Conservation (phyloP, 176 grass and related monocot genomes). For the Chloris gayana region DNA sequence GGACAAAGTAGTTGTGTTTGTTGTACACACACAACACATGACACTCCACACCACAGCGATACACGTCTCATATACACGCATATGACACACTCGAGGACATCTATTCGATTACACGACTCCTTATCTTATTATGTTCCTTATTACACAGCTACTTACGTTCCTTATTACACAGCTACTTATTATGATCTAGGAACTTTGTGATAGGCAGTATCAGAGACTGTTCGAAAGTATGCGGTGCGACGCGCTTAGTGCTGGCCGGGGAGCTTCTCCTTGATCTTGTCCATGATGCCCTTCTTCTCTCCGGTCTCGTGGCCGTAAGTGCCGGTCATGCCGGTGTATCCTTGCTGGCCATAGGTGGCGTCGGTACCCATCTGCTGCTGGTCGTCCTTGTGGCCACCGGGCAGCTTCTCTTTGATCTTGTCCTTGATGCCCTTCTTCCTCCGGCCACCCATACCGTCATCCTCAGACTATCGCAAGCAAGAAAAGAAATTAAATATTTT, state of each 20-base stretch:
- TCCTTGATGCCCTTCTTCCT: slow-evolving; percentile 76
- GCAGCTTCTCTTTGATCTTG: slow-evolving; percentile 74
- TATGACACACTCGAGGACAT: neutral
- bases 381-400: slow-evolving; percentile 33
- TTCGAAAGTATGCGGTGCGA: too few species aligned
- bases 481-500: neutral
- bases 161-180: neutral
- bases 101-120: too few species aligned
- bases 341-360: slow-evolving; percentile 13
- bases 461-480: slow-evolving; percentile 38
- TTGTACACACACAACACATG: too few species aligned
- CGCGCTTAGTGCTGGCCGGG: slow-evolving; percentile 50
- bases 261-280: slow-evolving; percentile 85
- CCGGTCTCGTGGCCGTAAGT: slow-evolving; percentile 11
- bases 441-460: slow-evolving; percentile 56
- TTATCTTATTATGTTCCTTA: too few species aligned
- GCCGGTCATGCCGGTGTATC: slow-evolving; percentile 25
- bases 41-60: neutral
- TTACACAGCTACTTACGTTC: too few species aligned
- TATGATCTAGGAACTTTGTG: neutral
- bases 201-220: neutral
- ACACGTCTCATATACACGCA: neutral
- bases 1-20: too few species aligned
- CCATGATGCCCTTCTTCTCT: slow-evolving; percentile 74
- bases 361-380: slow-evolving; percentile 24